Evolutionary conservation across 768 basidiomycete species (phyloP).

Genomic region (Termitomyces sp.): DNA sequence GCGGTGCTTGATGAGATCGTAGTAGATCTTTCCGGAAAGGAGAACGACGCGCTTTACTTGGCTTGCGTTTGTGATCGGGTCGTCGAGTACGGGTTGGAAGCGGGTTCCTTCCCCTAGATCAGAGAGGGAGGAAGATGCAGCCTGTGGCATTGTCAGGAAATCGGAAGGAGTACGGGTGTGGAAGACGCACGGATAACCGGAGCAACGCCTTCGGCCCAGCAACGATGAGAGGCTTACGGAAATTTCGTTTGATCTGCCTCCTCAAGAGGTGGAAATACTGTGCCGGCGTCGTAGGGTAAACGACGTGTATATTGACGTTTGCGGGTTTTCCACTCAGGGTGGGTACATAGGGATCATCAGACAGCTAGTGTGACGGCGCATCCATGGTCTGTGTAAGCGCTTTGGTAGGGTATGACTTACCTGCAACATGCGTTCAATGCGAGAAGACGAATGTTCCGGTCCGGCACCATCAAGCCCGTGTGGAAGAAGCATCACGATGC

Average conservation of each 20-base stretch:
- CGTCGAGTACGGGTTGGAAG: slow-evolving; percentile 68
- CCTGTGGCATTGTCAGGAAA: slow-evolving; percentile 33
- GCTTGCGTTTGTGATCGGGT: slow-evolving; percentile 31
- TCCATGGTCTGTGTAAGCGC: not conserved
- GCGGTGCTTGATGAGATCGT: slow-evolving; percentile 76
- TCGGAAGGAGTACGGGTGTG: not conserved
- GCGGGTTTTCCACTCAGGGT: slow-evolving; percentile 23
- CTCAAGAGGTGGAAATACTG: slow-evolving; percentile 94
- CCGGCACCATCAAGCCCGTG: slow-evolving; percentile 92
- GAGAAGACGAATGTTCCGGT: slow-evolving; percentile 87
- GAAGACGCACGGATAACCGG: slow-evolving; percentile 53
- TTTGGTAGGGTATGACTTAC: slow-evolving; percentile 28
- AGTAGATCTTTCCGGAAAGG: slow-evolving; percentile 82
- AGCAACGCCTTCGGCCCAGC: slow-evolving; percentile 83
- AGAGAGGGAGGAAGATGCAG: slow-evolving; percentile 61
- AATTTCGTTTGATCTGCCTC: slow-evolving; percentile 80
- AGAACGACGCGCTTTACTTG: slow-evolving; percentile 63
- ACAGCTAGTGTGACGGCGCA: slow-evolving; percentile 49
- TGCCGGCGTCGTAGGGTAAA: slow-evolving; percentile 83
- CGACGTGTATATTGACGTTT: slow-evolving; percentile 81
- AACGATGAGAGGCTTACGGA: slow-evolving; percentile 81
- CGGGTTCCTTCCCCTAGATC: slow-evolving; percentile 55
- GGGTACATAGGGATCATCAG: slow-evolving; percentile 57
- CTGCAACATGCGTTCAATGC: slow-evolving; percentile 89
- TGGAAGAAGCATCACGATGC: slow-evolving; percentile 78